Evolutionary conservation across 805 yeast species (phyloP), one percentile per base, ranked within the genome.

Genomic region (Sporopachydermia quercuum): DNA sequence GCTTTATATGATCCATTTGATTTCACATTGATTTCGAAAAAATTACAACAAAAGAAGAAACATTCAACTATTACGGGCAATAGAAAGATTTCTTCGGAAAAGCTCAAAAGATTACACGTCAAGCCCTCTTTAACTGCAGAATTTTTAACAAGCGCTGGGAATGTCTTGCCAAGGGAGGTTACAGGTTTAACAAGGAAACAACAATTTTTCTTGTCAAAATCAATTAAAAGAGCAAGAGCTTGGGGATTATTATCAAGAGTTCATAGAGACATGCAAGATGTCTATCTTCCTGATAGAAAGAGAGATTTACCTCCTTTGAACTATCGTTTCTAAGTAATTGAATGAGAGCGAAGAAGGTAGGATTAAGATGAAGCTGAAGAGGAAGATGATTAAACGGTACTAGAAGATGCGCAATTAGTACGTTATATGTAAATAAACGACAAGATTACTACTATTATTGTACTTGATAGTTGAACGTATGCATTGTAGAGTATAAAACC

Each of bases 1-100:
- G 60, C 69, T 3, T 70, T 74, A 0, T 85, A 85, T 53, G 89
- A 81, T 49, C 91, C 95, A 39, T 78, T 77, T 58, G 94, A 83
- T 56, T 83, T 84, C 49, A 71, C 82, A 19, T 57, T 74, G 50
- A 72, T n/a, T 23, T 8, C 77, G 37, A 72, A 70, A 47, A 50
- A 72, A 33, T 63, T 67, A 44, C 68, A 74, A 48, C 76, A 72
- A 37, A 63, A 55, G 45, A 67, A 19, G 51, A 49, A 39, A 45
- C 43, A 19, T 43, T 50, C 19, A 50, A 43, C 34, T 52, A 49
- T 18, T 23, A 45, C 40, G 39, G 6, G 40, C 16, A 15, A 16
- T 6, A 15, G 35, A 18, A 40, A 42, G 18, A 17, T 38, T 15
- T 36, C 47, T 23, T 37, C 40, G n/a, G 39, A 42, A 40, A 71